phyloP scores from a whole-genome alignment of 768 basidiomycete species.

The Lyophyllum atratum region DNA sequence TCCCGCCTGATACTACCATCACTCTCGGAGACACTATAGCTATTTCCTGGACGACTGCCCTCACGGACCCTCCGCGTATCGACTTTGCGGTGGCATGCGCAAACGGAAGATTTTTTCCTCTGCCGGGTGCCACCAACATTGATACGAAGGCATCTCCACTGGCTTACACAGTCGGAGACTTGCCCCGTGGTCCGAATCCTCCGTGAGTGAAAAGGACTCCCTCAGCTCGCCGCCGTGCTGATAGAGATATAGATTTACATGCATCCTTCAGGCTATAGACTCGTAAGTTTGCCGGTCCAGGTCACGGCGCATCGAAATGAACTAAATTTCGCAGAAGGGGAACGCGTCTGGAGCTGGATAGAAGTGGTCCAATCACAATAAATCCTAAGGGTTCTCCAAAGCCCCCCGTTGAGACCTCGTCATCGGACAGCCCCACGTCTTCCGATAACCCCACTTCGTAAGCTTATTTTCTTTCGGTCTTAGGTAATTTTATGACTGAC shows the following conservation, averaged over 20 bases:
- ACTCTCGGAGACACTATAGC: not conserved
- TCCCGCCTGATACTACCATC: not conserved
- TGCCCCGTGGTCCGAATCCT: no score
- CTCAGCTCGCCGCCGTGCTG: not conserved
- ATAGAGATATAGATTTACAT: not conserved
- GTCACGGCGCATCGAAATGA: no score
- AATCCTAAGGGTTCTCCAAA: not conserved
- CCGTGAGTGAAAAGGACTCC: not conserved
- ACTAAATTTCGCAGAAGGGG: no score
- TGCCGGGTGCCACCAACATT: no score
- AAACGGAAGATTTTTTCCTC: no score
- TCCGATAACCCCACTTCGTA: not conserved
- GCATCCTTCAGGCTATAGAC: not conserved
- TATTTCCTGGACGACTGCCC: conserved; percentile 2
- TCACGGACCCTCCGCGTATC: conserved; percentile 3
- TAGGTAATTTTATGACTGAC: not conserved
- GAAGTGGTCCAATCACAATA: not conserved
- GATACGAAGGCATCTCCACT: no score
- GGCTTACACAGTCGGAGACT: no score
- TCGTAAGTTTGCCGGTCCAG: not conserved
- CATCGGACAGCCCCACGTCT: not conserved
- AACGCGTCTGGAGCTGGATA: no score
- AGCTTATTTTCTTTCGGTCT: not conserved
- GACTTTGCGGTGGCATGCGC: not conserved
- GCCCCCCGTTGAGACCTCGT: no score